These are phyloP conservation scores for Xerocomellus chrysenteron DNA, from an alignment of 768 basidiomycete species.

Conservation along the genomic window DNA sequence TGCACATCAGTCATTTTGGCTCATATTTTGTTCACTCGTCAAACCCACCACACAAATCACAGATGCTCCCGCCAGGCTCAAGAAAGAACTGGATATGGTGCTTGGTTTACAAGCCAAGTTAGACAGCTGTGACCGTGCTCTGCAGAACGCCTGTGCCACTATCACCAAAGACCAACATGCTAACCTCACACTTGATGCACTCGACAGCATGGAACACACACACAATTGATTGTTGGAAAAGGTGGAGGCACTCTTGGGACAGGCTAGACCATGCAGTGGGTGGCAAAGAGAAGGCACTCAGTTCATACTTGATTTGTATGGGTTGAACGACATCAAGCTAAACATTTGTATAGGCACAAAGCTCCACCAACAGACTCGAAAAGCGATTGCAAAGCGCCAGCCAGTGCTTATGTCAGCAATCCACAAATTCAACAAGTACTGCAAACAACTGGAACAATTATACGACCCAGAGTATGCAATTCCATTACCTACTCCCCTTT, in stretches of 20 bases:
- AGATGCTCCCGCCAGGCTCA: conserved; percentile 1
- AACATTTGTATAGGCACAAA: neutral
- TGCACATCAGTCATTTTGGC: neutral
- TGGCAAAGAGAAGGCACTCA: conserved; percentile 9
- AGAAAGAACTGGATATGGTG: conserved; percentile 6
- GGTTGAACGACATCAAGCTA: too few species aligned
- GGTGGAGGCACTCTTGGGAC: conserved; percentile 18
- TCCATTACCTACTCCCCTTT: neutral
- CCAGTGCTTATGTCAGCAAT: neutral
- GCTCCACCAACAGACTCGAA: neutral
- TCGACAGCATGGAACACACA: conserved; percentile 17
- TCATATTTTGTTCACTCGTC: neutral
- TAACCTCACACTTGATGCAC: conserved; percentile 13
- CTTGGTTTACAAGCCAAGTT: conserved; percentile 27
- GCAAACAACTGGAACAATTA: neutral
- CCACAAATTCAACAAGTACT: neutral
- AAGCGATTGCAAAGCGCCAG: neutral
- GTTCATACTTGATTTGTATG: neutral
- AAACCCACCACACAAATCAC: neutral
- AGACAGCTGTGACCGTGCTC: conserved; percentile 23
- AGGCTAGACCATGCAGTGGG: conserved; percentile 24
- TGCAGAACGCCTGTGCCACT: conserved; percentile 7
- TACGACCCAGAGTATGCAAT: neutral
- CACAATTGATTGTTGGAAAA: neutral
- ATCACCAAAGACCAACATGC: conserved; percentile 3